Evolutionary conservation across 2,329 filamentous ascomycete species (phyloP).

Genomic region (Huntiella bhutanensis): DNA sequence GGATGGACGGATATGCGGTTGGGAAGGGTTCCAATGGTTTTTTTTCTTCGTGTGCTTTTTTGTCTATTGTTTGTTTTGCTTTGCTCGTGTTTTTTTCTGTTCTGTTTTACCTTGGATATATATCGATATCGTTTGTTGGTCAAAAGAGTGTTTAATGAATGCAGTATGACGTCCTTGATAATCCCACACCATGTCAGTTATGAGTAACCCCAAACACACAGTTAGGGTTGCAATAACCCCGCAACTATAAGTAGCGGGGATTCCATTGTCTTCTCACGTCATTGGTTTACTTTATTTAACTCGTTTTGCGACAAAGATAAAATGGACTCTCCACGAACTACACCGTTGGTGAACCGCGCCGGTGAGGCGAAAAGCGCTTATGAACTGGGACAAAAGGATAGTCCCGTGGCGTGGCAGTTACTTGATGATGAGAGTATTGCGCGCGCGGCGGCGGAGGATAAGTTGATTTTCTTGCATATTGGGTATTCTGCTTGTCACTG

Average conservation of each 20-base stretch:
- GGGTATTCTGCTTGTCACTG: conserved; percentile 93
- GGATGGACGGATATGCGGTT: neutral
- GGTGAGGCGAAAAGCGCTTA: conserved; percentile 29
- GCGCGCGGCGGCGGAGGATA: conserved; percentile 63
- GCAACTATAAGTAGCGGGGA: no score
- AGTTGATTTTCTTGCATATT: conserved; percentile 81
- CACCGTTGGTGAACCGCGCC: conserved; percentile 18
- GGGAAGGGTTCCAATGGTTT: conserved; percentile 3
- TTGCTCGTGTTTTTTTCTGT: conserved; percentile 5
- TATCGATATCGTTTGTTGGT: neutral
- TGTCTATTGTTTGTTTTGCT: conserved; percentile 1
- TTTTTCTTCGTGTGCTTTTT: conserved; percentile 1
- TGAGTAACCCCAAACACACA: no score
- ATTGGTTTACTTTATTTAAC: no score
- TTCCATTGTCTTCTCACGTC: no score
- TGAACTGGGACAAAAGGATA: conserved; percentile 55
- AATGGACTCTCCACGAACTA: neutral
- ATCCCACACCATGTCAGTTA: no score
- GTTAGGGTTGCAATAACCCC: no score
- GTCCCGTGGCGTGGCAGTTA: conserved; percentile 80
- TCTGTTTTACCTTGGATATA: conserved; percentile 1
- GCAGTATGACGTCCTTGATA: no score
- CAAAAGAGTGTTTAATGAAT: no score
- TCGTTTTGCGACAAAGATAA: neutral
- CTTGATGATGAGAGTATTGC: conserved; percentile 61